phyloP scores from a whole-genome alignment of 768 basidiomycete genomes.

The Rhodotorula paludigena region DNA sequence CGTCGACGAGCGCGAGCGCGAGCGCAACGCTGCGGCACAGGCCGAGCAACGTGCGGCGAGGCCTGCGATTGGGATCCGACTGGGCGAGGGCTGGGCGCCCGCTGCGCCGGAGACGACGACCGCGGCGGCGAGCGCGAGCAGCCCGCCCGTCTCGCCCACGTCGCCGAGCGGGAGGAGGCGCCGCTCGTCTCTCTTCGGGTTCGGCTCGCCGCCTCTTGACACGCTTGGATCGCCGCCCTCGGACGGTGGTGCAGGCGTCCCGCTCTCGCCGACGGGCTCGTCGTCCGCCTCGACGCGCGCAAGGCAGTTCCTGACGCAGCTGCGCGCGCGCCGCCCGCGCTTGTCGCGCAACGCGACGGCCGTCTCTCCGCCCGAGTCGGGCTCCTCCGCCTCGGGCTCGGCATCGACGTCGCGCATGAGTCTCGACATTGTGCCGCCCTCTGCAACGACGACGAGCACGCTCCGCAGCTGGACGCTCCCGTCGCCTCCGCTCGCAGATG shows the following conservation, averaged over 20 bases:
- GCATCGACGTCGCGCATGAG: not conserved
- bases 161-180: not conserved
- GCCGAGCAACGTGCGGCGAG: not conserved
- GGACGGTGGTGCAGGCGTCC: not conserved
- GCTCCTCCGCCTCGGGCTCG: not conserved
- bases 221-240: too few species aligned
- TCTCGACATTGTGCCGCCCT: not conserved
- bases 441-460: not conserved
- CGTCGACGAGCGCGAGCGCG: not conserved
- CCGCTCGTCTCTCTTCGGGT: not conserved
- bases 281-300: not conserved
- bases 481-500: not conserved
- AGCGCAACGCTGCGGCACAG: conserved; percentile 4
- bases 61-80: conserved; percentile 5
- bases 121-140: too few species aligned
- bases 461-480: not conserved
- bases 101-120: too few species aligned
- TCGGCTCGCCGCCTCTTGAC: not conserved
- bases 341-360: conserved; percentile 9
- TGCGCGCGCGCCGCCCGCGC: conserved; percentile 24
- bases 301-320: conserved; percentile 28
- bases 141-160: not conserved
- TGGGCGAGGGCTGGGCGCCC: conserved; percentile 15
- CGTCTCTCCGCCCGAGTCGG: not conserved
- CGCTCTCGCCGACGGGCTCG: not conserved